These are phyloP conservation scores for Kazachstania bromeliacearum DNA, from an alignment of 805 yeast genomes.

Conservation along the genomic window DNA sequence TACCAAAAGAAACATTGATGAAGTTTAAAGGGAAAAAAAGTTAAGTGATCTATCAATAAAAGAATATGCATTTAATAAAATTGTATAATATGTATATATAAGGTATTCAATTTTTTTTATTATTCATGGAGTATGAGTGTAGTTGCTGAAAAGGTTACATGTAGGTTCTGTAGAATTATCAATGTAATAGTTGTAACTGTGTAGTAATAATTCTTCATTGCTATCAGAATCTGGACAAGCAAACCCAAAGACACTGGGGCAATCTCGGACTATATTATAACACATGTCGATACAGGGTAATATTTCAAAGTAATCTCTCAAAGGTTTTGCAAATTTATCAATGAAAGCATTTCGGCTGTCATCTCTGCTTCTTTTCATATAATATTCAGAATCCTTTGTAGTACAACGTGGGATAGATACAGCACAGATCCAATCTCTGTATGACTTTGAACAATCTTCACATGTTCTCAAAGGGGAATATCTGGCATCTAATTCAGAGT, in stretches of 20 bases:
- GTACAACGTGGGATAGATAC: constrained; percentile 83
- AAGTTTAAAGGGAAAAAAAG: constrained; percentile 3
- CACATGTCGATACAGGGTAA: constrained; percentile 83
- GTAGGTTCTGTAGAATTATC: constrained; percentile 20
- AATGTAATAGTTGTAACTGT: constrained; percentile 26
- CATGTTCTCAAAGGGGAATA: constrained; percentile 74
- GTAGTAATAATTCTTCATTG: constrained; percentile 12
- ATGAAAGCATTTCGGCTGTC: constrained; percentile 55
- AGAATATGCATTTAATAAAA: neutral
- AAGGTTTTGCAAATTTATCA: constrained; percentile 45
- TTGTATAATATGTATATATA: neutral
- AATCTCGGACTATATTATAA: constrained; percentile 65
- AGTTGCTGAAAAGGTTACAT: constrained; percentile 36
- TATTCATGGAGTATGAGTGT: constrained; percentile 6
- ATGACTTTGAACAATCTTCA: constrained; percentile 57
- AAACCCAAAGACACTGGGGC: constrained; percentile 73
- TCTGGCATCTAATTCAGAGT: constrained; percentile 50
- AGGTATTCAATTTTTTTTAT: neutral
- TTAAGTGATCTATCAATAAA: constrained; percentile 1
- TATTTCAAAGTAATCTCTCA: constrained; percentile 58
- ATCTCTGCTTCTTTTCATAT: constrained; percentile 36
- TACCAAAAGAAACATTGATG: constrained; percentile 12
- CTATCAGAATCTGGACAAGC: constrained; percentile 48
- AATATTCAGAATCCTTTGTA: constrained; percentile 38
- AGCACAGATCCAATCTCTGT: constrained; percentile 83